These are phyloP conservation scores for Mycena filopes DNA, from an alignment of 768 basidiomycete species.

Conservation along the genomic window DNA sequence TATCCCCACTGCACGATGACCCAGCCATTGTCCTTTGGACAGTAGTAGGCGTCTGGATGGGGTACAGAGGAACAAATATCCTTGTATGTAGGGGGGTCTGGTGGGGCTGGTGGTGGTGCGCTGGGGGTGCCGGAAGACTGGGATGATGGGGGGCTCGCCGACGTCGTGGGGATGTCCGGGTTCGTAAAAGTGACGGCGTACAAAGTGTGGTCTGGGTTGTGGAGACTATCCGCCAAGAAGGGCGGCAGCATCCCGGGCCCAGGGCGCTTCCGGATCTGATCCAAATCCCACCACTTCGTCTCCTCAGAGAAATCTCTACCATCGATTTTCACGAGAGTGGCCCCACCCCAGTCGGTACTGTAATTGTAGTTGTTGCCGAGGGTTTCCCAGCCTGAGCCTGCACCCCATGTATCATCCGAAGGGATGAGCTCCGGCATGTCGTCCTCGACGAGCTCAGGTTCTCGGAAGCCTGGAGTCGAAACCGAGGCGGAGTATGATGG, in stretches of 20 bases:
- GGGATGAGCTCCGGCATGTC: slow-evolving; percentile 53
- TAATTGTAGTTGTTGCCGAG: background rate
- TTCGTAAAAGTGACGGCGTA: slow-evolving; percentile 53
- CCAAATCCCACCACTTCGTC: slow-evolving; percentile 73
- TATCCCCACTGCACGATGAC: slow-evolving; percentile 78
- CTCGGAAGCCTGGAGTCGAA: slow-evolving; percentile 54
- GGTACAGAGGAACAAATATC: slow-evolving; percentile 78
- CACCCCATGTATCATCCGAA: slow-evolving; percentile 38
- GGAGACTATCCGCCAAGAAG: slow-evolving; percentile 71
- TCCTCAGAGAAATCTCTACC: slow-evolving; percentile 73
- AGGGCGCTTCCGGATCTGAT: slow-evolving; percentile 63
- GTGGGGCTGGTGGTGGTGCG: slow-evolving; percentile 38
- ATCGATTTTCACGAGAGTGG: slow-evolving; percentile 58
- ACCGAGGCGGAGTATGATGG: slow-evolving; percentile 48
- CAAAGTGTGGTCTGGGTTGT: slow-evolving; percentile 78
- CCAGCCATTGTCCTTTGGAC: slow-evolving; percentile 86
- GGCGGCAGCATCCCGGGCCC: slow-evolving; percentile 79
- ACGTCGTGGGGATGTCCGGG: slow-evolving; percentile 22
- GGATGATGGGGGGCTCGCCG: slow-evolving; percentile 26
- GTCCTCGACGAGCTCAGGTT: slow-evolving; percentile 61
- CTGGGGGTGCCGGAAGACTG: slow-evolving; percentile 23
- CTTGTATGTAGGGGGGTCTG: slow-evolving; percentile 60
- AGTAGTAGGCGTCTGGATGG: slow-evolving; percentile 87
- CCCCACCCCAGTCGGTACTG: slow-evolving; percentile 25
- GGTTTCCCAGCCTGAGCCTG: slow-evolving; percentile 32